Evolutionary conservation across 2,329 filamentous ascomycete genomes (phyloP).

Genomic region (Cercospora sp.): DNA sequence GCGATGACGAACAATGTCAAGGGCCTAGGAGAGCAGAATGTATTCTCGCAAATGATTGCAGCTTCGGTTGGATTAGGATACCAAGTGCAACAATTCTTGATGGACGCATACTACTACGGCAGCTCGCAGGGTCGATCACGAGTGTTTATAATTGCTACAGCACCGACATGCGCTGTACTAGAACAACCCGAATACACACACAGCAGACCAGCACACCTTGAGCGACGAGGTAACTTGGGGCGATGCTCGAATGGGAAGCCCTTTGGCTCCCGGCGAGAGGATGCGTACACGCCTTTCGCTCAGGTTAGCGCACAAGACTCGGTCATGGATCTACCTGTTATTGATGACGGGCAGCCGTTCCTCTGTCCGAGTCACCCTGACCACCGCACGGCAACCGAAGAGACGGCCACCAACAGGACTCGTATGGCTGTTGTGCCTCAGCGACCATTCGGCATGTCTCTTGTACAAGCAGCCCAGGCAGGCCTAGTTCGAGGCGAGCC

Average conservation of each 20-base stretch:
- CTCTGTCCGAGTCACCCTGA: constrained; percentile 67
- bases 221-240: constrained; percentile 52
- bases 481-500: constrained; percentile 34
- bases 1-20: constrained; percentile 57
- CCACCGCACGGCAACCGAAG: constrained; percentile 56
- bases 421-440: constrained; percentile 62
- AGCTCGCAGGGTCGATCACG: constrained; percentile 65
- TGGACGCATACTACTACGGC: constrained; percentile 70
- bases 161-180: constrained; percentile 62
- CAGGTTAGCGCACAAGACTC: constrained; percentile 57
- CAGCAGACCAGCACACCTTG: constrained; percentile 51
- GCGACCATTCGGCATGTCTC: constrained; percentile 44
- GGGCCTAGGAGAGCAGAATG: constrained; percentile 54
- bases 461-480: constrained; percentile 34
- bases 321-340: constrained; percentile 60
- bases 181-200: constrained; percentile 62
- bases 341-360: constrained; percentile 62
- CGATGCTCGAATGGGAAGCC: constrained; percentile 58
- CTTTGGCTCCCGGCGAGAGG: constrained; percentile 56
- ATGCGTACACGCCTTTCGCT: constrained; percentile 59
- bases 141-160: constrained; percentile 70
- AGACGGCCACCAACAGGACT: constrained; percentile 44
- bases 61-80: constrained; percentile 75
- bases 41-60: constrained; percentile 72
- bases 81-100: constrained; percentile 65